phyloP scores from a whole-genome alignment of 768 basidiomycete species.

The Lyophyllum shimeji region DNA sequence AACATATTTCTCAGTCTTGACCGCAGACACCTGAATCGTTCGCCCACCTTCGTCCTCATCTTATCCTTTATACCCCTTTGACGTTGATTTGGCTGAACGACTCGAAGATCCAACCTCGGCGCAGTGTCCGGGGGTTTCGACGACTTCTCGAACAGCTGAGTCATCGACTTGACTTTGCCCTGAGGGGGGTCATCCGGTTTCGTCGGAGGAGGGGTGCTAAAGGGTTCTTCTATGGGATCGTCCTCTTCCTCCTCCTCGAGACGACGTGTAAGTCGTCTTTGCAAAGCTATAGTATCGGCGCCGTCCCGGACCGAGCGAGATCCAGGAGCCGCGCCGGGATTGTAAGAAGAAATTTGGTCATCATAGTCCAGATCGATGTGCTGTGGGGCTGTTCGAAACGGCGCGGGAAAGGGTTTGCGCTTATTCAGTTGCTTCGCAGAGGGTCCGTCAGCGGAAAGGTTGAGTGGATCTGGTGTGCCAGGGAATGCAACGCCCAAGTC shows the following conservation, averaged over 20 bases:
- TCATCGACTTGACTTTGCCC: slow-evolving; percentile 5
- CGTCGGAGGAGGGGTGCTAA: neutral
- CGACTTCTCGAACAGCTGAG: slow-evolving; percentile 8
- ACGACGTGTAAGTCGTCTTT: neutral
- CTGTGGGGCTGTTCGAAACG: neutral
- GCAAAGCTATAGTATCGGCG: slow-evolving; percentile 12
- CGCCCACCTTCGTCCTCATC: slow-evolving; percentile 20
- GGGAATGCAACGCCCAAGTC: slow-evolving; percentile 1
- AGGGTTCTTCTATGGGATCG: slow-evolving; percentile 13
- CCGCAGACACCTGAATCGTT: no score
- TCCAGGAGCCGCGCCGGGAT: neutral
- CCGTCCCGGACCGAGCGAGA: slow-evolving; percentile 14
- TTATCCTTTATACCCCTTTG: slow-evolving; percentile 2
- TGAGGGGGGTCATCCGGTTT: neutral
- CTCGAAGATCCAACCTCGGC: slow-evolving; percentile 10
- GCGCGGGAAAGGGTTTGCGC: neutral
- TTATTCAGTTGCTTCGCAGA: neutral
- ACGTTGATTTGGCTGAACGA: neutral
- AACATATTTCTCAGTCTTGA: neutral
- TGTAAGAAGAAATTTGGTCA: slow-evolving; percentile 1
- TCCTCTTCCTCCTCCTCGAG: slow-evolving; percentile 5
- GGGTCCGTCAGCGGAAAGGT: neutral
- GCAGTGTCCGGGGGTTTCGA: no score
- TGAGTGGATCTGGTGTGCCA: slow-evolving; percentile 6
- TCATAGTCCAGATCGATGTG: neutral